phyloP scores from a whole-genome alignment of 805 yeast species.

The Hanseniaspora nectarophila region DNA sequence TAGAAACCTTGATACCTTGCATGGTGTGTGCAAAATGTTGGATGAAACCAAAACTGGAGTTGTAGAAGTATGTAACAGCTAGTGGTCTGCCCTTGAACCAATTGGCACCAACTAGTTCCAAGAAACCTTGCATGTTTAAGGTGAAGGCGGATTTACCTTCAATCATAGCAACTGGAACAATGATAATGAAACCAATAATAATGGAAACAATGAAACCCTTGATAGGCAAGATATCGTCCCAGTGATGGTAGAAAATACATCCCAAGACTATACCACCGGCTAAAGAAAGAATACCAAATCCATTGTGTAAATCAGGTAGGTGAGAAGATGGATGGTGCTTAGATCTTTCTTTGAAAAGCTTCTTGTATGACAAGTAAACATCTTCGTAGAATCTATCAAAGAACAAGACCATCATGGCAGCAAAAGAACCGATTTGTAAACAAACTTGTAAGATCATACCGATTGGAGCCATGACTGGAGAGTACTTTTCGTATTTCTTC shows the following conservation, averaged over 20 bases:
- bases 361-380: slow-evolving; percentile 33
- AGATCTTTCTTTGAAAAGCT: slow-evolving; percentile 16
- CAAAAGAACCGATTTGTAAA: slow-evolving; percentile 47
- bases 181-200: slow-evolving; percentile 40
- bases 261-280: slow-evolving; percentile 37
- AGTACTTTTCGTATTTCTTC: slow-evolving; percentile 42
- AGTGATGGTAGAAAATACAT: slow-evolving; percentile 31
- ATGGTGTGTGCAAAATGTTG: slow-evolving; percentile 33
- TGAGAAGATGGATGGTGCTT: slow-evolving; percentile 26
- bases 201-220: slow-evolving; percentile 42
- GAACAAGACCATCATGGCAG: slow-evolving; percentile 41
- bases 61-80: slow-evolving; percentile 50
- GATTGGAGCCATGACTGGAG: slow-evolving; percentile 51
- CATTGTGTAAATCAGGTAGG: slow-evolving; percentile 42
- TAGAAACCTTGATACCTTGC: slow-evolving; percentile 50
- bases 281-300: slow-evolving; percentile 50
- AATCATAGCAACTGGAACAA: slow-evolving; percentile 51
- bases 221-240: slow-evolving; percentile 31
- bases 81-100: slow-evolving; percentile 50
- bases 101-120: slow-evolving; percentile 55
- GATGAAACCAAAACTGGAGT: slow-evolving; percentile 40
- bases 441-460: slow-evolving; percentile 53
- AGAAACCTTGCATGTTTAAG: slow-evolving; percentile 49
- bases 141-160: slow-evolving; percentile 50
- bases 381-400: slow-evolving; percentile 43